Base-by-base conservation (phyloP, 2,329 filamentous ascomycete species). In the Fusarium tuaranense region DNA sequence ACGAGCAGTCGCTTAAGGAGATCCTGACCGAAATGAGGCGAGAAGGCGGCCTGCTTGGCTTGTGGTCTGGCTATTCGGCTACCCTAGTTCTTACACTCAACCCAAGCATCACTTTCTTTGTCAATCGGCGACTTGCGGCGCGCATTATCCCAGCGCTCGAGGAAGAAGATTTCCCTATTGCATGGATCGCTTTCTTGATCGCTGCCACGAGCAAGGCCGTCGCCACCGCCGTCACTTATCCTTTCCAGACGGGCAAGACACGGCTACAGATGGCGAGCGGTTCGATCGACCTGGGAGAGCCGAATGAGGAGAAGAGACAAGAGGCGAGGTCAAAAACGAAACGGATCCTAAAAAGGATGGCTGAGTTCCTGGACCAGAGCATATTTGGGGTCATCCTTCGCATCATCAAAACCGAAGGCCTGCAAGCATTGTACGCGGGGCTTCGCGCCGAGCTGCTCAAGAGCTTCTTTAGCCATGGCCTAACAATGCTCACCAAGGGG, bases 51-150 rank as follows among this genome's bases (percentile, higher is more conserved):
- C 69, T 95, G 12, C 80, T 86, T 53, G 95, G 94, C 3, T 92
- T 98, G 78, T 98, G 95, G 95, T 92, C 94, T 0, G 95, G 95
- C 0, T 97, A 97, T 81, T 94, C 93, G 22, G 94, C 95, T 2
- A 92, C 90, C 25, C 82, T 97, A 68, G 87, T 98, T 44, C 84
- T 97, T 61, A 95, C 95, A 1, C 86, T 97, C 32, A 98, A 98
- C 78, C 95, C 95, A 1, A 92, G 93, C 74, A 88, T 98, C 73
- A 97, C 95, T 0, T 95, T 98, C 80, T 92, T 96, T 76, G 85
- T 97, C 34, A 94, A 97, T 79, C 92, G 94, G 76, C 84, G 92
- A 9, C 84, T 97, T 22, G 92, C 92, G 74, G 87, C 89, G 63
- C 80, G 86, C 2, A 80, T 93, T 4, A 85, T 95, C 1, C 65